Base-by-base conservation (phyloP, 495 filamentous ascomycete genomes). In the Stereocaulon alpinum region DNA sequence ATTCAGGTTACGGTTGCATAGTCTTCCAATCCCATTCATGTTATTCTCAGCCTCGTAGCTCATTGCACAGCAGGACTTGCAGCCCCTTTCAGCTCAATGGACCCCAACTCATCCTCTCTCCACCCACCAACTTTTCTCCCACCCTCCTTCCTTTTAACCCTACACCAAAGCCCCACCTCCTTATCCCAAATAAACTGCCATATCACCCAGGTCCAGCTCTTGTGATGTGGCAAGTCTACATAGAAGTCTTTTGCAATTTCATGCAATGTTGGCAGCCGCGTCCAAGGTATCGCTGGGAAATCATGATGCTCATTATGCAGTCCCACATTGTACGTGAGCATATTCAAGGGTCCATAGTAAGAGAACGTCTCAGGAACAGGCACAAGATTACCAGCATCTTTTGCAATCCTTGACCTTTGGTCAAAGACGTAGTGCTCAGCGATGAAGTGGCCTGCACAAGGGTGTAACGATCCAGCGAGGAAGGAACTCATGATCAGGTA, bases 401-500 rank as follows among this genome's bases (percentile, higher is more conserved):
- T 54, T 29, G 70, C 47, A 44, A 66, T 61, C 59, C 70, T 63
- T 55, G 64, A 7, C 32, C 65, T 42, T 12, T 85, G 81, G 48
- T 87, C 85, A 72, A 97, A 96, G 62, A 99, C 89, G 78, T 99
- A 99, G 80, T 99, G 94, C 73, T 99, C 94, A 59, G 93, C 91
- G 72, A 98, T 97, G 78, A 99, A 99, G 72, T 99, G 94, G 15
- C 88, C 94, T 0, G 94, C 94, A 55, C 90, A 92, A 6, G 94
- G 94, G 72, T 99, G 94, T 45, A 99, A 78, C 24, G 83, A 88
- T 32, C 94, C 94, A 2, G 94, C 94, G 0, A 97, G 79, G 81
- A 99, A 99, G 52, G 86, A 91, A 61, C 84, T 90, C 47, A 89
- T 71, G 6, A 97, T 73, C 42, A 97, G 71, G 75, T 99, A 99